Base-by-base conservation (phyloP, 129 eudicot species). In the Scalesia atractyloides region DNA sequence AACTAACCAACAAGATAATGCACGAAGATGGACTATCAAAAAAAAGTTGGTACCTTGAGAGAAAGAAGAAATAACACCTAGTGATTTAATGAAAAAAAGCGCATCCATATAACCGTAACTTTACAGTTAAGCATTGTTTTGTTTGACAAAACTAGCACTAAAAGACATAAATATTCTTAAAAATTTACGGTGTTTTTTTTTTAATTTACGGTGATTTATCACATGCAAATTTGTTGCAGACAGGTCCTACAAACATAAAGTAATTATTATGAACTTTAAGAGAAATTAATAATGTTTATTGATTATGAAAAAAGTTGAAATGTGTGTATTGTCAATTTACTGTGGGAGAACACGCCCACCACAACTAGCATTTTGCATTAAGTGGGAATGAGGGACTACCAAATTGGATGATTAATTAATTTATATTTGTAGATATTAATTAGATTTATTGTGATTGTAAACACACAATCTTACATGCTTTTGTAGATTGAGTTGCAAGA, bases 21-120 rank as follows among this genome's bases (percentile, higher is more conserved):
- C 66, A 77, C 62, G 66, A 77, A 62, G 76, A 75, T 70, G 65
- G 76, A 77, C 66, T 77, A 70, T 77, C 30, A 58, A 51, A 22
- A 59, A 77, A 77, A 70, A 62, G 82, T 51, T 70, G 76, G 51
- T 43, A 34, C 20, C 12, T 68, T 22, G 64, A 61, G 53, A 60
- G 20, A 49, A 2, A 7, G 30, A 76, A 77, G 50, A 62, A 47
- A 69, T 65, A 34, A 20, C 70, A 69, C 75, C 12, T 76, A 46
- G 11, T 33, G 46, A 36, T 57, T 54, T 30, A 26, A 59, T 9
- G 13, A 41, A 69, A 75, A 16, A 69, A 60, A n/a, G n/a, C 36
- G 22, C 10, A 49, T 69, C 44, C 18, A 69, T 59, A 33, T 47
- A 26, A 60, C 41, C 52, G 36, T 68, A 7, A 24, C 76, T 76